Evolutionary conservation across 106 monocot species (phyloP), one percentile per base, ranked within the genome.

Genomic region (Phalaenopsis equestris): DNA sequence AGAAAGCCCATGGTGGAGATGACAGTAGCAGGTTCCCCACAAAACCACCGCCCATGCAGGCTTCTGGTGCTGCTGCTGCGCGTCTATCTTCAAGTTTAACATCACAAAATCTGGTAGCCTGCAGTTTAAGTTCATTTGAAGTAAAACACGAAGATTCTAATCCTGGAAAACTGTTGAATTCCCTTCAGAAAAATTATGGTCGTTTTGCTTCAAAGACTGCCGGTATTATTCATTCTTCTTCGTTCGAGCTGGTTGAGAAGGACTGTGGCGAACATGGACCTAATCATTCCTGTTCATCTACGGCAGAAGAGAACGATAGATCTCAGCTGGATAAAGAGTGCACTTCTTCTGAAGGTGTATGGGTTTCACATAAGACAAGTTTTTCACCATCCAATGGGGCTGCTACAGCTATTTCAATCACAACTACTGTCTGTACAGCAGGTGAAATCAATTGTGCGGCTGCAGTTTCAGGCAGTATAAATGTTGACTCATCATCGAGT

Each of bases 381-480:
- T 15, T 36, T 52, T 65, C 77, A 19, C 46, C 75, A 38, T 18
- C 49, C 46, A 67, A 75, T 79, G 81, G 16, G 56, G 38, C 46
- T 61, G 67, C 67, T 55, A 37, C 48, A 21, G 46, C 49, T 82
- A 24, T 56, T 23, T 80, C 83, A 42, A 55, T 41, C 24, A 38
- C 14, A 58, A 55, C 57, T 84, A 72, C 76, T 58, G 64, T 30
- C 72, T 67, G 79, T 17, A 46, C 79, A 56, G 58, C 75, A 82
- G 81, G 76, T 74, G 21, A 73, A 16, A 19, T 77, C 24, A 84
- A 87, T 85, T 83, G 41, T 42, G 65, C 78, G 24, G 24, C 76
- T 76, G 76, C 49, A 12, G 19, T 14, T 47, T 76, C 76, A 76
- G 15, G 11, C 41, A 24, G 19, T 49, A 30, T 47, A 30, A 52